Evolutionary conservation across 495 filamentous ascomycete species (phyloP).

Genomic region (Astrothelium macrocarpum): DNA sequence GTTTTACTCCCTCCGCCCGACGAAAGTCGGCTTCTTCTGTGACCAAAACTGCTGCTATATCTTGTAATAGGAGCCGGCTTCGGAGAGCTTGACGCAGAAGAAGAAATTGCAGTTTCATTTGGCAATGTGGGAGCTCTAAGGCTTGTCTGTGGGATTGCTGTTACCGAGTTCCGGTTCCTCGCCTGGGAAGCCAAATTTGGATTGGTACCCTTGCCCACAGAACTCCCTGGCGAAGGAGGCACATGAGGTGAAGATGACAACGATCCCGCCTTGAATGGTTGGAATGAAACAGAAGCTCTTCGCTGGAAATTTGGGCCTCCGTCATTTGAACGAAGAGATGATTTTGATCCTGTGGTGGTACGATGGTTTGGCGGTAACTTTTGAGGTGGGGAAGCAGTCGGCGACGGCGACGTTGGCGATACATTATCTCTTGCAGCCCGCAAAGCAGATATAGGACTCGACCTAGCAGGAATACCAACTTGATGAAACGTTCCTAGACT

Average conservation of each 20-base stretch:
- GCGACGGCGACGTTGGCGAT: conserved; percentile 31
- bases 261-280: conserved; percentile 90
- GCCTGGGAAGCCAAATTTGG: conserved; percentile 17
- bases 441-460: conserved; percentile 81
- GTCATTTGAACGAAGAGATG: conserved; percentile 49
- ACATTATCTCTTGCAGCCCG: conserved; percentile 53
- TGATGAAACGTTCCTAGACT: conserved; percentile 91
- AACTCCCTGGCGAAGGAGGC: conserved; percentile 54
- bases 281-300: conserved; percentile 84
- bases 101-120: conserved; percentile 48
- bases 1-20: conserved; percentile 59
- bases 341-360: conserved; percentile 49
- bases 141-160: conserved; percentile 54
- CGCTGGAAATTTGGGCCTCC: conserved; percentile 44
- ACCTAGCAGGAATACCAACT: conserved; percentile 57
- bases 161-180: conserved; percentile 55
- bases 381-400: conserved; percentile 50
- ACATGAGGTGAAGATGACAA: conserved; percentile 76
- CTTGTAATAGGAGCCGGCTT: conserved; percentile 59
- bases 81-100: conserved; percentile 60
- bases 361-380: conserved; percentile 51
- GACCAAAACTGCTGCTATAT: conserved; percentile 80
- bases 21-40: conserved; percentile 66
- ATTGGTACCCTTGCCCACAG: conserved; percentile 36
- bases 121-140: conserved; percentile 45